A percentile compares a stretch with the other conserved stretches of the same genome.
Evolutionary conservation across 176 grass and related monocot species (phyloP).

Genomic region (Tillandsia leiboldiana): DNA sequence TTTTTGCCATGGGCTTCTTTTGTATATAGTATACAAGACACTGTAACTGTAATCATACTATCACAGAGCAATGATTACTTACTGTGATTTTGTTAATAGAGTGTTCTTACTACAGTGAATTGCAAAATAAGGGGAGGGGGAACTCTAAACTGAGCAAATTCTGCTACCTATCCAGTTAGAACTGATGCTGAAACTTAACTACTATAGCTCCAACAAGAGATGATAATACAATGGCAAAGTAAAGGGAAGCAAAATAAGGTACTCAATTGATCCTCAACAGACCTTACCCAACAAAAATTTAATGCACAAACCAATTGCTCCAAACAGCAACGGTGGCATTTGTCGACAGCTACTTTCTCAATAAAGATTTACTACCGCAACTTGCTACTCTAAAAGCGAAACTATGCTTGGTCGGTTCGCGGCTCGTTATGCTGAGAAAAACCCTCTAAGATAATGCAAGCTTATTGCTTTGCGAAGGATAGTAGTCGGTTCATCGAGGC

Average conservation of each 20-base stretch:
- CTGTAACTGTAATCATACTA: neutral
- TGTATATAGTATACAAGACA: neutral
- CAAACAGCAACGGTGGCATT: neutral
- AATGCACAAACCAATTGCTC: neutral
- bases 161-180: neutral
- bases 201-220: neutral
- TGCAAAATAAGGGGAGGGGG: too few relatives aligned
- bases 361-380: neutral
- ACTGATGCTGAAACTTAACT: neutral
- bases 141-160: too few relatives aligned
- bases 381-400: neutral
- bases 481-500: too few relatives aligned
- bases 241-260: neutral
- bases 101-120: too few relatives aligned
- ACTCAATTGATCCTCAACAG: neutral
- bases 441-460: too few relatives aligned
- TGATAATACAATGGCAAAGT: neutral
- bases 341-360: neutral
- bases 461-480: too few relatives aligned
- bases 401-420: too few relatives aligned
- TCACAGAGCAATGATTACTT: neutral
- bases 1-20: neutral
- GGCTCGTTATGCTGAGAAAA: too few relatives aligned
- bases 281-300: neutral
- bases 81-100: neutral